Evolutionary conservation across 148 eudicot genomes (phyloP).

Genomic region (Pouteria glomerata): DNA sequence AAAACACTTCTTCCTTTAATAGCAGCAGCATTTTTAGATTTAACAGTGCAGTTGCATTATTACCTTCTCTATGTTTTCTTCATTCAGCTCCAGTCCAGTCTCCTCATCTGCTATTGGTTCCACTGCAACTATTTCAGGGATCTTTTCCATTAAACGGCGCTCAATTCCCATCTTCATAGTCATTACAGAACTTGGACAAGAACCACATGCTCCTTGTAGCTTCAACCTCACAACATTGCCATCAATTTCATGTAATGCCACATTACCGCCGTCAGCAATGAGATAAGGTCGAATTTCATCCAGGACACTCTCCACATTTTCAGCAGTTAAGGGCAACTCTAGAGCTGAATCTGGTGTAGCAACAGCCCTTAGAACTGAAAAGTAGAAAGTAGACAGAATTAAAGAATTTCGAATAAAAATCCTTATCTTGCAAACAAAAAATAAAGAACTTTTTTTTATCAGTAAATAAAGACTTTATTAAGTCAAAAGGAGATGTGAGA

Average conservation of each 20-base stretch:
- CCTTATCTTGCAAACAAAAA: background rate
- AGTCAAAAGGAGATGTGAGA: too few species aligned
- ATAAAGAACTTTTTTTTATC: too few species aligned
- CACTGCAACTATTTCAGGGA: constrained; percentile 87
- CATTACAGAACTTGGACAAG: constrained; percentile 81
- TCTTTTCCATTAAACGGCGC: constrained; percentile 85
- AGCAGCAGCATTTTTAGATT: background rate
- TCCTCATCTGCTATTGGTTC: constrained; percentile 86
- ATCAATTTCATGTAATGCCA: constrained; percentile 87
- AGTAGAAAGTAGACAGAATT: background rate
- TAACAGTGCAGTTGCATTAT: background rate
- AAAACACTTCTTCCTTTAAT: background rate
- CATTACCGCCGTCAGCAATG: constrained; percentile 93
- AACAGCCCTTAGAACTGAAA: constrained; percentile 71
- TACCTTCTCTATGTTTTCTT: constrained; percentile 95
- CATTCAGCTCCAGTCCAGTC: constrained; percentile 90
- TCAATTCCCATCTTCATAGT: constrained; percentile 97
- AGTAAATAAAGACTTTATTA: too few species aligned
- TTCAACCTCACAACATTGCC: constrained; percentile 75
- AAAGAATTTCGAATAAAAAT: background rate
- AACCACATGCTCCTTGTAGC: constrained; percentile 95
- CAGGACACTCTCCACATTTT: constrained; percentile 76
- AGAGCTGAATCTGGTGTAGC: constrained; percentile 63
- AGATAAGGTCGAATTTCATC: constrained; percentile 89
- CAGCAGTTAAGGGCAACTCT: constrained; percentile 77